These are phyloP conservation scores for Tylopilus sp. DNA, from an alignment of 768 basidiomycete species.

Conservation along the genomic window DNA sequence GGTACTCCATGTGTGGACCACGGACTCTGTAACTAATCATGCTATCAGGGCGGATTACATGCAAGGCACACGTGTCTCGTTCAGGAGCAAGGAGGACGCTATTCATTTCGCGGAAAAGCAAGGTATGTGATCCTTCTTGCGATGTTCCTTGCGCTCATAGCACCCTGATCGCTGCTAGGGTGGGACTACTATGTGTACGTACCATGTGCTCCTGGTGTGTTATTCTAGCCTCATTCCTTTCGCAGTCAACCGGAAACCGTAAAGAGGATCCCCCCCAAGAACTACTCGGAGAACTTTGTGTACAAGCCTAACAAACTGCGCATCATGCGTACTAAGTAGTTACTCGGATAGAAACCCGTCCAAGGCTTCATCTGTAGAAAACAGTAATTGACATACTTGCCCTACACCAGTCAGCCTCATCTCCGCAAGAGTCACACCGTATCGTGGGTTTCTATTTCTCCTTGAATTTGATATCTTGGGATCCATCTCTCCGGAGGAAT, in stretches of 20 bases:
- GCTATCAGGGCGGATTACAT: slow-evolving; percentile 83
- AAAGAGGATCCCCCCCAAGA: slow-evolving; percentile 77
- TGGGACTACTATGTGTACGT: slow-evolving; percentile 92
- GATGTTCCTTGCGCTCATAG: neutral
- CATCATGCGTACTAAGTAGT: slow-evolving; percentile 89
- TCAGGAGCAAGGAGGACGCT: slow-evolving; percentile 86
- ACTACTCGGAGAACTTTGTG: slow-evolving; percentile 88
- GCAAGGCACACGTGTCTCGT: slow-evolving; percentile 83
- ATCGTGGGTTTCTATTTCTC: neutral
- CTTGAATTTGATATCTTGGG: neutral
- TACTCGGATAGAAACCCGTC: slow-evolving; percentile 2
- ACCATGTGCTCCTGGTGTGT: slow-evolving; percentile 7
- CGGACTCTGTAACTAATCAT: slow-evolving; percentile 1
- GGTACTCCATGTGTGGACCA: slow-evolving; percentile 31
- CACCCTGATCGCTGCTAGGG: slow-evolving; percentile 40
- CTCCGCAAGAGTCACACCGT: neutral
- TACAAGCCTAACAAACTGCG: slow-evolving; percentile 79
- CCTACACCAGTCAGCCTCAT: neutral
- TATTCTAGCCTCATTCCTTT: slow-evolving; percentile 1
- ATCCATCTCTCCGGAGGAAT: too few relatives aligned
- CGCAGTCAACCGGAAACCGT: slow-evolving; percentile 54
- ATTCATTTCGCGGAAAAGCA: slow-evolving; percentile 97
- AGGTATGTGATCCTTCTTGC: slow-evolving; percentile 44
- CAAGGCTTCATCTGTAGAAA: neutral
- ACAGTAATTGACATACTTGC: neutral